phyloP scores from a whole-genome alignment of 202 grass and related monocot genomes.

The Dendrocalamus latiflorus region DNA sequence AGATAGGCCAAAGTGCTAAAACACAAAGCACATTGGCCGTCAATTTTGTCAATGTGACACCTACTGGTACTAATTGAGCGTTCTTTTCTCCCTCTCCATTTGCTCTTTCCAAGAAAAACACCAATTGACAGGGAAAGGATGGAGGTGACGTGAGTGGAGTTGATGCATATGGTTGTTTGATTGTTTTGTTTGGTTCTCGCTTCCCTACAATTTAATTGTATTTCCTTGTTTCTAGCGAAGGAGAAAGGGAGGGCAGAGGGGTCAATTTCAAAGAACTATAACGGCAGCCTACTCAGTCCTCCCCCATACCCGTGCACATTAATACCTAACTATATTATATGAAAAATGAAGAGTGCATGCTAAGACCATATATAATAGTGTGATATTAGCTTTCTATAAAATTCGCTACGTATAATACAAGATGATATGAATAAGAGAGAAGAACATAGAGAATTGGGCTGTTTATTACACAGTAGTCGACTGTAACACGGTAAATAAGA shows the following conservation, averaged over 20 bases:
- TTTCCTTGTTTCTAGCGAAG: background rate
- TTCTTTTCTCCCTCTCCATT: background rate
- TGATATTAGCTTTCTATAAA: too few relatives aligned
- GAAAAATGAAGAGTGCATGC: too few relatives aligned
- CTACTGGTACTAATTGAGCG: background rate
- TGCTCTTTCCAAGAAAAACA: constrained; percentile 25
- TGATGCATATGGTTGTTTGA: background rate
- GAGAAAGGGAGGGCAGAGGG: too few relatives aligned
- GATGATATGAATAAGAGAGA: too few relatives aligned
- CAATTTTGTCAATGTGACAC: background rate
- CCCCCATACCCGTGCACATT: too few relatives aligned
- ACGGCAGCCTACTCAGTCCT: too few relatives aligned
- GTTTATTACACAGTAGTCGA: too few relatives aligned
- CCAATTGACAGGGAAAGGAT: constrained; percentile 19
- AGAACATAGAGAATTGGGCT: too few relatives aligned
- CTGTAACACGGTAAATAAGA: too few relatives aligned
- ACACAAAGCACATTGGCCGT: constrained; percentile 2
- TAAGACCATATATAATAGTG: too few relatives aligned
- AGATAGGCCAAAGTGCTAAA: background rate
- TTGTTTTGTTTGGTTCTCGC: background rate
- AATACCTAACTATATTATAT: too few relatives aligned
- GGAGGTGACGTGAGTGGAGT: constrained; percentile 39
- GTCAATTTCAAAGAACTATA: constrained; percentile 3
- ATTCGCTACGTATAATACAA: too few relatives aligned
- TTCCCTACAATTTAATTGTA: background rate